Percentiles rank a stretch among this genome's conserved stretches.
phyloP scores from a whole-genome alignment of 192 early-diverging fungal genomes.

The Geranomyces variabilis region DNA sequence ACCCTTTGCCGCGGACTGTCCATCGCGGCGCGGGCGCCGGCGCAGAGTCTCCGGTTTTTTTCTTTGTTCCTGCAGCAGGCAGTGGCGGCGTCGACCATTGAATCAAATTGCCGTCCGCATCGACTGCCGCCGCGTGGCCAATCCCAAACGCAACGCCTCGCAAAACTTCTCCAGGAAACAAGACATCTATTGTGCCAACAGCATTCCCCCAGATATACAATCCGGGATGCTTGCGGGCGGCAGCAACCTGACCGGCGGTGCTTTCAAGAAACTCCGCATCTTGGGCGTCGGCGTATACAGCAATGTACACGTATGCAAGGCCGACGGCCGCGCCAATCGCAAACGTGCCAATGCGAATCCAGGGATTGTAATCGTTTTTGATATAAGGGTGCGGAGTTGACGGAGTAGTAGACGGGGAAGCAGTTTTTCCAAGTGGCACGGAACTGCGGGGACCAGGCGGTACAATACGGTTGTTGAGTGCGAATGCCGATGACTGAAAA shows the following conservation, averaged over 20 bases:
- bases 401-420: neutral
- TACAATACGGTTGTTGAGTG: no score
- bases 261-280: neutral
- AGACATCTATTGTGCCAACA: neutral
- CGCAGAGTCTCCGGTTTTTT: neutral
- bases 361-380: neutral
- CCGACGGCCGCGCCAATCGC: conserved; percentile 4
- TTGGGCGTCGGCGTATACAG: conserved; percentile 2
- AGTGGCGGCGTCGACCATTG: conserved; percentile 13
- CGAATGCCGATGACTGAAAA: no score
- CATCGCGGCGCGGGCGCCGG: neutral
- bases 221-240: conserved; percentile 15
- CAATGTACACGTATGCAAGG: neutral
- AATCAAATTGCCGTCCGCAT: conserved; percentile 23
- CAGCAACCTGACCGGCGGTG: neutral
- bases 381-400: conserved; percentile 3
- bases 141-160: conserved; percentile 21
- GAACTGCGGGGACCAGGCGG: neutral
- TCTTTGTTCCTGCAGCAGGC: neutral
- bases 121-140: conserved; percentile 25
- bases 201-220: conserved; percentile 21
- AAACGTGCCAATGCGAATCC: conserved; percentile 5
- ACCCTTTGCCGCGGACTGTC: conserved; percentile 25
- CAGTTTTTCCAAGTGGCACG: neutral
- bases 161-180: conserved; percentile 21